These are phyloP conservation scores for Chaetomium tenue DNA, from an alignment of 495 filamentous ascomycete species.

Conservation along the genomic window DNA sequence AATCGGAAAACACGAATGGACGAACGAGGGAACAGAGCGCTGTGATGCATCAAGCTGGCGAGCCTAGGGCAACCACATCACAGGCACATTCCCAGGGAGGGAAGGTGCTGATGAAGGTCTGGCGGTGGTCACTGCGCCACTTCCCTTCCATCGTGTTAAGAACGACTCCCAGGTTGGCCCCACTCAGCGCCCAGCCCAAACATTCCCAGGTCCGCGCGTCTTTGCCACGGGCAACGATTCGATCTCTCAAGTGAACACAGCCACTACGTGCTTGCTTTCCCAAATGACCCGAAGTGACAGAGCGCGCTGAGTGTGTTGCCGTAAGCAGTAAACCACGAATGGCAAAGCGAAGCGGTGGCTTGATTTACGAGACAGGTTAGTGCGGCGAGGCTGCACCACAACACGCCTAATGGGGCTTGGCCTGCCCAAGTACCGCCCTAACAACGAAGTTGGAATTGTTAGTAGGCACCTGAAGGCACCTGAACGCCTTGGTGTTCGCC, in stretches of 20 bases:
- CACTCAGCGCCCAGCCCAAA: background rate
- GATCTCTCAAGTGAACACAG: background rate
- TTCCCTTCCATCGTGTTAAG: constrained; percentile 8
- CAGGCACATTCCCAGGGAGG: background rate
- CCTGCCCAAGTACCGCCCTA: background rate
- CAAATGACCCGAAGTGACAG: background rate
- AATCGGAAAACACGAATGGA: background rate
- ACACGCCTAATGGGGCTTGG: constrained; percentile 3
- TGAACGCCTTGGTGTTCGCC: constrained; percentile 12
- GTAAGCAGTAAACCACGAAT: constrained; percentile 19
- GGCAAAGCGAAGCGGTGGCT: constrained; percentile 21
- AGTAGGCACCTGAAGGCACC: background rate
- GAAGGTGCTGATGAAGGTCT: background rate
- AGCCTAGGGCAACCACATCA: background rate
- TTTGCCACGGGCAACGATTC: background rate
- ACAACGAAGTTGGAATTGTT: background rate
- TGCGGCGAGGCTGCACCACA: constrained; percentile 12
- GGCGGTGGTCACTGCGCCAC: background rate
- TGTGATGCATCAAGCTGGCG: too few relatives aligned
- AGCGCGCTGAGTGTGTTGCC: background rate
- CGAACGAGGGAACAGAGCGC: too few relatives aligned
- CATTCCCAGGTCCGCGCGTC: background rate
- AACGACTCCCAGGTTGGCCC: background rate
- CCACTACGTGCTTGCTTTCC: background rate
- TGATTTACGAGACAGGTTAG: constrained; percentile 9